Evolutionary conservation across 164 flowering plant genomes (phyloP).

Genomic region (Stephania yunnanensis): DNA sequence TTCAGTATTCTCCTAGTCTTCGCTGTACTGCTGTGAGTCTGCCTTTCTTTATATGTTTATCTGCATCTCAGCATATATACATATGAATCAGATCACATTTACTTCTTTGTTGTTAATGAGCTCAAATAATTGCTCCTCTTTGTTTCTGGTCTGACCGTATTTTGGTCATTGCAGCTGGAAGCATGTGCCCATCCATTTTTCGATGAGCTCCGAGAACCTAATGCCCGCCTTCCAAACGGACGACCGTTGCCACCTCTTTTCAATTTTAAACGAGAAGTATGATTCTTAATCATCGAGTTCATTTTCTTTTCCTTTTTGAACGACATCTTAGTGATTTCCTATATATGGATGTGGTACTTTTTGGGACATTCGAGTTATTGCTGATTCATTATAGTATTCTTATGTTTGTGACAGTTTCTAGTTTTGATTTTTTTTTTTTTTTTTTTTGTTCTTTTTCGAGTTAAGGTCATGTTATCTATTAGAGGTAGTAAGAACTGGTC

Average conservation of each 20-base stretch:
- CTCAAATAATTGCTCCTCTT: neutral
- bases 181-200: conserved; percentile 93
- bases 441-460: too few relatives aligned
- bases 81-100: neutral
- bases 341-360: neutral
- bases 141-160: neutral
- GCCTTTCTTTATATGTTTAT: conserved; percentile 5
- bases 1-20: conserved; percentile 93
- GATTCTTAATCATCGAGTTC: conserved; percentile 1
- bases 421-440: too few relatives aligned
- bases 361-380: neutral
- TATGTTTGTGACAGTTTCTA: neutral
- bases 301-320: neutral
- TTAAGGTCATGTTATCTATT: too few relatives aligned
- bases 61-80: neutral
- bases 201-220: conserved; percentile 87
- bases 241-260: conserved; percentile 85
- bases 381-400: too few relatives aligned
- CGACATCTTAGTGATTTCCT: neutral
- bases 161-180: conserved; percentile 59
- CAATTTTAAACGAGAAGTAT: conserved; percentile 86
- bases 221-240: conserved; percentile 86
- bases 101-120: neutral
- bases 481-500: too few relatives aligned
- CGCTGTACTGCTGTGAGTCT: conserved; percentile 90